phyloP scores from a whole-genome alignment of 345 rosid species.

The Populus alba region DNA sequence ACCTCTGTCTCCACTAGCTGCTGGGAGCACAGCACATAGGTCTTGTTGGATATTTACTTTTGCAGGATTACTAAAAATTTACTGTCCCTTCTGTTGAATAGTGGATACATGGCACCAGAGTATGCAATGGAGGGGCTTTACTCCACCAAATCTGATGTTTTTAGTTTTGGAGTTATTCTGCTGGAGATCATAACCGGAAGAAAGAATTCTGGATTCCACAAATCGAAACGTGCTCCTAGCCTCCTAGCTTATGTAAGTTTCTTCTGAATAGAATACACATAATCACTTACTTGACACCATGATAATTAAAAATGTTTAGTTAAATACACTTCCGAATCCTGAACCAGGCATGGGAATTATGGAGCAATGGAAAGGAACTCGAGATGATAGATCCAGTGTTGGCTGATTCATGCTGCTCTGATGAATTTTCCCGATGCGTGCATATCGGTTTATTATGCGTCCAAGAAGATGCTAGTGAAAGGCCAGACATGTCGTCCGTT shows the following conservation, averaged over 20 bases:
- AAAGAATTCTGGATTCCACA: slow-evolving; percentile 30
- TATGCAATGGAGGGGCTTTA: slow-evolving; percentile 45
- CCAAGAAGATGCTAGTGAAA: slow-evolving; percentile 21
- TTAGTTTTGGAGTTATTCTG: slow-evolving; percentile 56
- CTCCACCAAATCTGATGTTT: slow-evolving; percentile 55
- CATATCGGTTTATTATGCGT: slow-evolving; percentile 14
- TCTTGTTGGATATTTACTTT: not conserved
- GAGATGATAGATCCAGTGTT: slow-evolving; percentile 4
- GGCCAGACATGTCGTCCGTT: slow-evolving; percentile 50
- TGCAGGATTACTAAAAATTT: not conserved
- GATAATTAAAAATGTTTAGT: not conserved
- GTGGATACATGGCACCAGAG: slow-evolving; percentile 65
- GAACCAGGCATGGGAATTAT: slow-evolving; percentile 14
- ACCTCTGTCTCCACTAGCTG: not conserved
- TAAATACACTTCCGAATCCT: not conserved
- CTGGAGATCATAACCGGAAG: slow-evolving; percentile 56
- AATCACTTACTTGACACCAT: not conserved
- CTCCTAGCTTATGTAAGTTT: slow-evolving; percentile 45
- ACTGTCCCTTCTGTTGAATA: not conserved
- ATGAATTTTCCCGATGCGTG: slow-evolving; percentile 6
- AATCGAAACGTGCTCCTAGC: slow-evolving; percentile 11
- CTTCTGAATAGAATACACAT: not conserved
- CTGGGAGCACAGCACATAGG: not conserved
- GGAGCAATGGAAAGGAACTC: slow-evolving; percentile 2
- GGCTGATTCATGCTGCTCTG: not conserved